Evolutionary conservation across 1,139 yeast species (phyloP), one percentile per base, ranked within the genome.

Genomic region (Debaryomycetaceae sp.): DNA sequence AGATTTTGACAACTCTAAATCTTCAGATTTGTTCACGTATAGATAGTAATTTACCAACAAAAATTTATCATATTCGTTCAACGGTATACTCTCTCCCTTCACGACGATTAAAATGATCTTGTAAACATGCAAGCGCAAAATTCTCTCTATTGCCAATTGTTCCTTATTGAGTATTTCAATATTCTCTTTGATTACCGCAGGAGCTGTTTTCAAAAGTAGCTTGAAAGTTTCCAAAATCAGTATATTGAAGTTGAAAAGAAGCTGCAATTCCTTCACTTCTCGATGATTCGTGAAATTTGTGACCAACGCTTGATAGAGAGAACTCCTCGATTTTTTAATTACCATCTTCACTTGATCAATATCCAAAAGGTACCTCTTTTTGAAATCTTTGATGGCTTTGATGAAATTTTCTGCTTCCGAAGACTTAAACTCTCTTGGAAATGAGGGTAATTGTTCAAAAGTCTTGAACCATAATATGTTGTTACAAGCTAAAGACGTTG

Each of bases 21-120:
- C 31, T 8, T 44, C 49, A 22, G 39, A 39, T 17, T 45, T 48
- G 8, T 45, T 47, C 20, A 55, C 49, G 17, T 49, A 44, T 27
- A 54, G 52, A 36, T 46, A 54, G 46, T 55, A 62, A 34, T 57
- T 59, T 11, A 65, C 54, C 6, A 66, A 47, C 24, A 64, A 44
- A 44, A 57, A 68, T 50, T 65, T 61, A 45, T 68, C 75, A 34
- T 57, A 48, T 2, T 59, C 63, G 31, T 53, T 49, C 0, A 36
- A 35, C 3, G 11, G 8, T 3, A 27, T 27, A 1, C 40, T 44
- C 34, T 20, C 41, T 42, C 40, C 44, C 31, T 35, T 37, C 24
- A 41, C 43, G 14, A 55, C 47, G 41, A 41, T 42, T 23, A 62
- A 46, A 2, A 67, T 47, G 3, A 62, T 40, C 23, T 49, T 48